These are phyloP conservation scores for Citrus australasica DNA, from an alignment of 345 rosid genomes.

Conservation along the genomic window DNA sequence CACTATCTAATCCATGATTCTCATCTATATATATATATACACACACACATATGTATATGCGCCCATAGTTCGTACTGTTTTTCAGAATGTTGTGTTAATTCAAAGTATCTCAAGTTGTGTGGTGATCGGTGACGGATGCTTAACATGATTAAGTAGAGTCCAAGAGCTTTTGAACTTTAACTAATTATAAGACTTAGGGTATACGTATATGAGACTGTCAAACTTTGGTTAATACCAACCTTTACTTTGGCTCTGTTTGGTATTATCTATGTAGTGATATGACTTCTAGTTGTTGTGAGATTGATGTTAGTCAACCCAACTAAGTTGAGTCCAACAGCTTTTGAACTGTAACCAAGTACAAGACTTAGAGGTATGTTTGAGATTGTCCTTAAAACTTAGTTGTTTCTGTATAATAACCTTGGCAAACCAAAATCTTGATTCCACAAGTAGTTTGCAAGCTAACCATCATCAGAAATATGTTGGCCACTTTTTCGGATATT, in stretches of 20 bases:
- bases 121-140: not conserved
- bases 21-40: not conserved
- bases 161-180: not conserved
- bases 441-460: too few relatives aligned
- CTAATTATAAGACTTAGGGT: not conserved
- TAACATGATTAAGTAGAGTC: not conserved
- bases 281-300: too few relatives aligned
- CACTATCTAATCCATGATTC: slow-evolving; percentile 18
- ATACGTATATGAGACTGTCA: too few relatives aligned
- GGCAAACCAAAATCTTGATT: too few relatives aligned
- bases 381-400: too few relatives aligned
- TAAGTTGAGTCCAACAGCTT: not conserved
- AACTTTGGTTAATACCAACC: too few relatives aligned
- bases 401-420: too few relatives aligned
- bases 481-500: too few relatives aligned
- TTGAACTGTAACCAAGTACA: not conserved
- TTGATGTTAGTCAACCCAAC: too few relatives aligned
- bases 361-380: too few relatives aligned
- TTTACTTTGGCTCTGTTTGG: not conserved
- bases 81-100: not conserved
- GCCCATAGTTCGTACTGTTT: not conserved
- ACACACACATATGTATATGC: not conserved
- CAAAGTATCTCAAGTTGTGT: not conserved
- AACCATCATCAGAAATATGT: too few relatives aligned
- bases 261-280: not conserved